Base-by-base conservation (phyloP, 768 basidiomycete species). In the Termitomyces titanicus region DNA sequence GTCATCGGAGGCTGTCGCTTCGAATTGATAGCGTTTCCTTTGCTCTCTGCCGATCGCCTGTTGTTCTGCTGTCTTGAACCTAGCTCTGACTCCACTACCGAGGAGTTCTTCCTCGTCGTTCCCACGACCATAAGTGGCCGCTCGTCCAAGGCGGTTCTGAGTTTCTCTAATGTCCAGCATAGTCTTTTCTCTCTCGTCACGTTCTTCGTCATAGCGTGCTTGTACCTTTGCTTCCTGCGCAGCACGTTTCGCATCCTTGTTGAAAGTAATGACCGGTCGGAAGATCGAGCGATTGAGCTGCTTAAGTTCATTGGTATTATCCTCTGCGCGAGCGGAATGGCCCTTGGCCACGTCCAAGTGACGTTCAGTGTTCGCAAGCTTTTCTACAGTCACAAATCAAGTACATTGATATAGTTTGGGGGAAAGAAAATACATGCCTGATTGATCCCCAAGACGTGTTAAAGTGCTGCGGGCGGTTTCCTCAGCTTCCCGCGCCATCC, bases 251-350 rank as follows among this genome's bases (percentile, higher is more conserved):
- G 79, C 80, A 35, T 93, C 88, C 71, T 97, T 99, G 77, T 98
- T 96, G 71, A 89, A 96, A 0, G 88, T 86, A 61, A 97, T 86
- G 54, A 84, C 93, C 9, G 92, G 95, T 47, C 87, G 83, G 78
- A 99, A 98, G 68, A 99, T 98, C 37, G 92, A 94, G 33, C 86
- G 83, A 70, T 98, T 98, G 53, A 99, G 84, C 67, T 94, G 81
- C 72, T 94, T 95, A 53, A 99, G 84, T 70, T 98, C 95, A 58
- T 86, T 87, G 5, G 94, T 93, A 69, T 85, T 92, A 74, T 99
- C 96, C 54, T 88, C 88, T n/a, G 96, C 95, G 3, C 91, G 86
- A 42, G 77, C 74, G 31, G 91, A 88, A 70, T 95, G 87, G 13
- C 88, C 88, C 71, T 92, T 98, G 48, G 95, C 80, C 50, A 94